Evolutionary conservation across 768 basidiomycete species (phyloP).

Genomic region (Naganishia vishniacii): DNA sequence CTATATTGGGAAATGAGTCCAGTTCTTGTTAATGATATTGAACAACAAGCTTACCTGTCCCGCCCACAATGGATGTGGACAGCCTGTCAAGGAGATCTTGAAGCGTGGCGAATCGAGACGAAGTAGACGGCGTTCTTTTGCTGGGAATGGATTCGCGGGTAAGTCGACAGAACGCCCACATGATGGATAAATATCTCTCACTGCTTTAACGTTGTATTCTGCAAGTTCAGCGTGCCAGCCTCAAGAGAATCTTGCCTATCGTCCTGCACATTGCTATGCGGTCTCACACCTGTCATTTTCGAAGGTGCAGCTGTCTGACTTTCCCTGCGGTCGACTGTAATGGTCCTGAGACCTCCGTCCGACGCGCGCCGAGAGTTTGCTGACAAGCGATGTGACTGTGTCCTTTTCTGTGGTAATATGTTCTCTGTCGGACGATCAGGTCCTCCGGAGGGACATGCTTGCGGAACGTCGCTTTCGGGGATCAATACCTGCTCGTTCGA

Average conservation of each 20-base stretch:
- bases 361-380: too few species aligned
- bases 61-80: conserved; percentile 12
- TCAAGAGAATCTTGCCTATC: neutral
- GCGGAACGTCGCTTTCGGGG: neutral
- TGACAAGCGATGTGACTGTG: neutral
- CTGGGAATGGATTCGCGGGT: neutral
- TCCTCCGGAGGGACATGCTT: neutral
- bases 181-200: neutral
- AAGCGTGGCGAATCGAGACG: conserved; percentile 18
- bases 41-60: conserved; percentile 14
- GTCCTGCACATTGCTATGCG: neutral
- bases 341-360: neutral
- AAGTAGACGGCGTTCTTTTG: conserved; percentile 3
- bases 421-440: neutral
- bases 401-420: neutral
- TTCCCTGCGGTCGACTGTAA: neutral
- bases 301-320: too few species aligned
- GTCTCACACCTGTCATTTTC: neutral
- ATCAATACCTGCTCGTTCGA: neutral
- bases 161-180: neutral
- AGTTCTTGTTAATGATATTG: neutral
- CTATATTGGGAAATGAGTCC: conserved; percentile 18
- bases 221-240: too few species aligned
- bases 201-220: neutral
- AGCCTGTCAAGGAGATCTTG: conserved; percentile 14